Base-by-base conservation (phyloP, 2,329 filamentous ascomycete genomes). In the Pestalotiopsis fici region DNA sequence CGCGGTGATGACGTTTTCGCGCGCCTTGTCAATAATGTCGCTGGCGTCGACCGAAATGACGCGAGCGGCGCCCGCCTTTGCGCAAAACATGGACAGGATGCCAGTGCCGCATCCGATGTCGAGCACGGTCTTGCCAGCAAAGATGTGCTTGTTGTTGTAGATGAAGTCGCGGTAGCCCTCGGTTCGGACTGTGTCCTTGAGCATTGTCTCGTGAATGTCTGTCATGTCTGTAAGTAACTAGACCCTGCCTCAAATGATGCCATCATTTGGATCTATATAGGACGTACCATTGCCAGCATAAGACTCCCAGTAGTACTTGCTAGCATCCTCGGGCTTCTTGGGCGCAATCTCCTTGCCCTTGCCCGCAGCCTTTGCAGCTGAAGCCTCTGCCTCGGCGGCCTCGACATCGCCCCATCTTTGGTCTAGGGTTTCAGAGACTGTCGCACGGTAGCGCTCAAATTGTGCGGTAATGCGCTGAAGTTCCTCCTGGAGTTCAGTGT, bases 191-290 rank as follows among this genome's bases (percentile, higher is more conserved):
- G 88, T 85, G 76, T 98, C 95, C 78, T 97, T 97, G 69, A 98
- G 87, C 95, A 98, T 98, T 7, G 92, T 94, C 77, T 97, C 94
- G 78, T 98, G 95, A 66, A 98, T 98, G 67, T 94, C 93, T 92
- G 76, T n/a, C n/a, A 31, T 23, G 28, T 13, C 37, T 31, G 11
- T 9, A 1, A 54, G 50, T n/a, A 59, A 39, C 28, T 31, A 11
- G 7, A 15, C 11, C 18, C 13, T 18, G 13, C 12, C 6, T 12
- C 13, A 15, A 12, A 43, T 18, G n/a, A 57, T 28, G 27, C 18
- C 21, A 11, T 57, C 21, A n/a, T 5, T 11, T 12, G 27, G 21
- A 12, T 4, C 23, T 7, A 28, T 3, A n/a, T 7, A 62, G 27
- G 31, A 73, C 83, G 69, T 79, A 92, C 91, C 89, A 69, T 85